These are phyloP conservation scores for Beta corolliflora DNA, from an alignment of 179 eudicot species.

Conservation along the genomic window DNA sequence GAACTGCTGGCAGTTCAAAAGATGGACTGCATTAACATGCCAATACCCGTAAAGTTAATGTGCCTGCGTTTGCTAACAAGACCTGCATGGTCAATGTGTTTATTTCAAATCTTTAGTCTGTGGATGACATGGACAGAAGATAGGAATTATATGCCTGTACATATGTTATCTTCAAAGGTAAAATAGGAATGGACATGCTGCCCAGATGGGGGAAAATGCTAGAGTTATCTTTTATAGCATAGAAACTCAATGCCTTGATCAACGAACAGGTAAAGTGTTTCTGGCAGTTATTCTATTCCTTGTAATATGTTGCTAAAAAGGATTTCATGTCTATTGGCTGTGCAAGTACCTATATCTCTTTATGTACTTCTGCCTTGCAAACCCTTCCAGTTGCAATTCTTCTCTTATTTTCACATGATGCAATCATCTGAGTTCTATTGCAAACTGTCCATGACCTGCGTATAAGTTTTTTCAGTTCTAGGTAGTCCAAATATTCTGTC, in stretches of 20 bases:
- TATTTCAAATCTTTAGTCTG: neutral
- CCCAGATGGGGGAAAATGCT: neutral
- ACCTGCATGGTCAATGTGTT: neutral
- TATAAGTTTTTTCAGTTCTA: neutral
- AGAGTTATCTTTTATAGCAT: neutral
- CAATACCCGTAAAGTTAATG: neutral
- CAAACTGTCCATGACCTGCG: neutral
- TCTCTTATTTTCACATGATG: neutral
- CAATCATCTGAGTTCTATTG: neutral
- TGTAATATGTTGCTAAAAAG: neutral
- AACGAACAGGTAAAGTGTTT: neutral
- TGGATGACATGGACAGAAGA: neutral
- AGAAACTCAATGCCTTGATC: conserved; percentile 5
- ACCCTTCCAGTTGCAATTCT: neutral
- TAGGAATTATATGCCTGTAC: neutral
- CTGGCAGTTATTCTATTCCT: neutral
- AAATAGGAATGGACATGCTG: neutral
- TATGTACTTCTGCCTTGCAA: neutral
- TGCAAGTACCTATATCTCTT: neutral
- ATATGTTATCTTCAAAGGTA: neutral
- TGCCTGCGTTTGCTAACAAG: neutral
- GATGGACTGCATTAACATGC: neutral
- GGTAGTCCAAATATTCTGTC: neutral
- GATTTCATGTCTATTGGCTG: neutral
- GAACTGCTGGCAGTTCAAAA: neutral